Base-by-base conservation (phyloP, 2,329 filamentous ascomycete species). In the Diaporthe sp. region DNA sequence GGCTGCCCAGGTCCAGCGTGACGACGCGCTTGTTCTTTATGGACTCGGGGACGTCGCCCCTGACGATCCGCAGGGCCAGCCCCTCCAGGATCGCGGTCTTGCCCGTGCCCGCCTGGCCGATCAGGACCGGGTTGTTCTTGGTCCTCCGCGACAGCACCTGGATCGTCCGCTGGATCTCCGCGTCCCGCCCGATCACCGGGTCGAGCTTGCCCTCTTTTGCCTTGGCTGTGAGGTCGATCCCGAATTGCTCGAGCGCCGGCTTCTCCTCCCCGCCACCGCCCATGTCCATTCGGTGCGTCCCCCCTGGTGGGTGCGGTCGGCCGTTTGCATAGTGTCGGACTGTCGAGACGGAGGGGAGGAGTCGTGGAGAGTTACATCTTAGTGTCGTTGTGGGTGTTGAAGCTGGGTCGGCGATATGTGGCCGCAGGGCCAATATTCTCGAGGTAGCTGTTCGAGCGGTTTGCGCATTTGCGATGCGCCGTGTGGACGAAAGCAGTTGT, bases 111-210 rank as follows among this genome's bases (percentile, higher is more conserved):
- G 95, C 95, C 61, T 92, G 92, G 76, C 96, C 96, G 74, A 98
- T 98, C n/a, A 98, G 86, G 0, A 98, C 96, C 0, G 96, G 96
- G 78, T 97, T 97, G 80, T 98, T 98, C 84, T 98, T 98, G 10
- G 97, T 98, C 76, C 97, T 89, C 77, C 97, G 89, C 22, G 96
- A 98, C 1, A 99, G 85, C 15, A 99, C 94, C 81, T 98, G 97
- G 75, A 98, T 98, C 0, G 96, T 98, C 67, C 97, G 89, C 81
- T 98, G 95, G 70, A 98, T 98, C 82, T 98, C 97, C 7, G 91
- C 88, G 80, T 98, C 96, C 82, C 97, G 90, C 28, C 97, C 97
- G 80, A 99, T 98, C 19, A 98, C 96, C 0, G 97, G 97, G 81
- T 99, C 97, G 4, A 99, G 89, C 82, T 98, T 98, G 54, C 97